A percentile compares a stretch with the other conserved stretches of the same genome.
These are phyloP conservation scores for Nematodospora valgi DNA, from an alignment of 805 yeast genomes.

Conservation along the genomic window DNA sequence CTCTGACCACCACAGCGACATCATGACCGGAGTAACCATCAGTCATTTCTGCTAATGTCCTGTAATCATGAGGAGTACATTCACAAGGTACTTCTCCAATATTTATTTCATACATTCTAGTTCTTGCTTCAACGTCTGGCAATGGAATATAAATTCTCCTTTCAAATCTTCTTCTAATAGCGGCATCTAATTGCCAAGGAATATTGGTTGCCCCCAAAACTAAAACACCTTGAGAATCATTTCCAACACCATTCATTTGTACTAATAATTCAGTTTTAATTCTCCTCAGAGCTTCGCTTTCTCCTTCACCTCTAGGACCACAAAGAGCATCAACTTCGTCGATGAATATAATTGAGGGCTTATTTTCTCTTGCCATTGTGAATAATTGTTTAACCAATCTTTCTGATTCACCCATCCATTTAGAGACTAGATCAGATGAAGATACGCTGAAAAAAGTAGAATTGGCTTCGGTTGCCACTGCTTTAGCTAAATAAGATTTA, in stretches of 20 bases:
- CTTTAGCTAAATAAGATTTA: constrained; percentile 93
- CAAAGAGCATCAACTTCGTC: constrained; percentile 98
- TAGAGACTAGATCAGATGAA: constrained; percentile 93
- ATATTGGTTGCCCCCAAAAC: constrained; percentile 97
- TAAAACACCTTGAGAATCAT: constrained; percentile 86
- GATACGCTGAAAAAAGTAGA: constrained; percentile 95
- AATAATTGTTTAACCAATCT: constrained; percentile 92
- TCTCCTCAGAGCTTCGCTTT: constrained; percentile 92
- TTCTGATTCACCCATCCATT: constrained; percentile 99
- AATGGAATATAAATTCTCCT: constrained; percentile 90
- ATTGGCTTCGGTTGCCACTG: constrained; percentile 98
- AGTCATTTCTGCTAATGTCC: constrained; percentile 83
- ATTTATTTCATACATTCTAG: constrained; percentile 90
- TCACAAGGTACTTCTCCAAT: constrained; percentile 88
- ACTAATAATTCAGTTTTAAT: constrained; percentile 94
- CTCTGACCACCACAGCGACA: constrained; percentile 93
- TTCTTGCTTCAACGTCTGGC: constrained; percentile 91
- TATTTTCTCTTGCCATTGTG: constrained; percentile 93
- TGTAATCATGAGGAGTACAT: constrained; percentile 68
- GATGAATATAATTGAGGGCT: constrained; percentile 92
- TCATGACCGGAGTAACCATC: constrained; percentile 98
- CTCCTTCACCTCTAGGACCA: constrained; percentile 98
- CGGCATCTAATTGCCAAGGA: constrained; percentile 98
- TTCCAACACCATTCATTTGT: constrained; percentile 99
- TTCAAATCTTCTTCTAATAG: constrained; percentile 94